phyloP scores from a whole-genome alignment of 768 basidiomycete species.

The Pilatotrama ljubarskyi region DNA sequence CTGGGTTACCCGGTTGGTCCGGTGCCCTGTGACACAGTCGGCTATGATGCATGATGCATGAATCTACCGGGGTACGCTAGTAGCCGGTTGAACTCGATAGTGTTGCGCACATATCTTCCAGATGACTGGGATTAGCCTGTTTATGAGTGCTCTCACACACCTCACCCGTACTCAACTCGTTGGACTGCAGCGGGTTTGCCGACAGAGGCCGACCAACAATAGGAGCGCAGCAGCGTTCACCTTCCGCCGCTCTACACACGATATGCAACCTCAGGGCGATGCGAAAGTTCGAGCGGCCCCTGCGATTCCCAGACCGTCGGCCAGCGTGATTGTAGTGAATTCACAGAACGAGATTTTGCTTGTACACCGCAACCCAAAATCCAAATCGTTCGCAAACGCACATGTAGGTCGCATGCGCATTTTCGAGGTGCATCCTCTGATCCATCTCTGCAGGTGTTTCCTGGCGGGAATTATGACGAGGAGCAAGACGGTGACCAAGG shows the following conservation, averaged over 20 bases:
- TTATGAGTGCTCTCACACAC: neutral
- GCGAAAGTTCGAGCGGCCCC: neutral
- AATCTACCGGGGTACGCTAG: neutral
- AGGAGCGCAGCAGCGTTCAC: neutral
- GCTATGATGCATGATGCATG: too few species aligned
- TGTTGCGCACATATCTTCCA: neutral
- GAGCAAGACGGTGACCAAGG: conserved; percentile 51
- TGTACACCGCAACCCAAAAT: conserved; percentile 67
- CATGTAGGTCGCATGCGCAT: conserved; percentile 46
- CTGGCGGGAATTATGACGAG: conserved; percentile 68
- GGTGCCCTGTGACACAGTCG: neutral
- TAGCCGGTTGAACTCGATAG: neutral
- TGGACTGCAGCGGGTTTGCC: too few species aligned
- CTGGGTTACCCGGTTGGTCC: neutral
- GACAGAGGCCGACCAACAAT: too few species aligned
- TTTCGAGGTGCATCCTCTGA: too few species aligned
- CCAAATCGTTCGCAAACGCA: conserved; percentile 63
- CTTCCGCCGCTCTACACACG: neutral
- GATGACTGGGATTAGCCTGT: neutral
- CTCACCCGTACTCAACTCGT: neutral
- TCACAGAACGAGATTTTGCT: conserved; percentile 65
- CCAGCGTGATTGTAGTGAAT: conserved; percentile 68
- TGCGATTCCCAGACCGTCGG: conserved; percentile 55
- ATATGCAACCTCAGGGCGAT: neutral
- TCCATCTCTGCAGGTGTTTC: conserved; percentile 57